Base-by-base conservation (phyloP, 352 stramenopile genomes). In the Pilasporangium apinafurcum region DNA sequence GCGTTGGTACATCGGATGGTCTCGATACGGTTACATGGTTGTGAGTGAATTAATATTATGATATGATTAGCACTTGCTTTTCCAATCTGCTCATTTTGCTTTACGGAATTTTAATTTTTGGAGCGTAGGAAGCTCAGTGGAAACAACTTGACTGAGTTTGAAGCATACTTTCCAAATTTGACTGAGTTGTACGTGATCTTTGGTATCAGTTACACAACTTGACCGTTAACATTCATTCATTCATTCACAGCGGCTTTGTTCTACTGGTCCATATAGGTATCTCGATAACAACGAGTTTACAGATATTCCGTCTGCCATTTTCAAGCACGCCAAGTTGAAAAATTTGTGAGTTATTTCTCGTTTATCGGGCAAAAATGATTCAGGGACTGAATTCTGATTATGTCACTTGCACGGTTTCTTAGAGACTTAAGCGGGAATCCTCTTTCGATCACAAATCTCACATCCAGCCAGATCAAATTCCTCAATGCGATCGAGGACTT, bases 81-180 rank as follows among this genome's bases (percentile, higher is more conserved):
- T n/a, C n/a, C n/a, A n/a, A n/a, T n/a, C n/a, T n/a, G n/a, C n/a
- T n/a, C n/a, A n/a, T n/a, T n/a, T n/a, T n/a, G n/a, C n/a, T n/a
- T n/a, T n/a, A n/a, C n/a, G n/a, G n/a, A n/a, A n/a, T n/a, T n/a
- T n/a, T n/a, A n/a, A n/a, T n/a, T n/a, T n/a, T n/a, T n/a, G n/a
- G n/a, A n/a, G n/a, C n/a, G n/a, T n/a, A n/a, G n/a, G n/a, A n/a
- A n/a, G n/a, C n/a, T n/a, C n/a, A n/a, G n/a, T n/a, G n/a, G n/a
- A n/a, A 53, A 53, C 46, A 53, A 40, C 31, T 27, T 53, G 16
- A 33, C 34, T 12, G 42, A 37, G 34, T 53, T 53, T 10, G 37
- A 53, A 17, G 46, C 37, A 16, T 17, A 34, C 7, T 33, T 25
- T 2, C 46, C 29, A 16, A 47, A 47, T 26, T 32, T 53, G 13